phyloP scores from a whole-genome alignment of 345 rosid genomes.

The Rhizophora mangle region DNA sequence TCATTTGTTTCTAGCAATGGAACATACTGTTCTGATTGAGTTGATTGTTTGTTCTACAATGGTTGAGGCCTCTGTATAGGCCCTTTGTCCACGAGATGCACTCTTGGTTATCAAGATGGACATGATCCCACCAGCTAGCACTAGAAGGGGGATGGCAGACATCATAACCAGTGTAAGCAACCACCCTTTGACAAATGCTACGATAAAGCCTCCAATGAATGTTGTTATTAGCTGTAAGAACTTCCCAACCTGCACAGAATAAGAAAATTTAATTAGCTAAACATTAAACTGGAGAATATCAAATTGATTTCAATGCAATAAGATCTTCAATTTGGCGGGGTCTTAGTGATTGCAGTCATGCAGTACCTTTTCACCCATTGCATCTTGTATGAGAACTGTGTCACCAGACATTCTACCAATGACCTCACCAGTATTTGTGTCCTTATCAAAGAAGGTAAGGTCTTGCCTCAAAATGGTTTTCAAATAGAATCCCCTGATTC shows the following conservation, averaged over 20 bases:
- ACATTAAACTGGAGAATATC: too few species aligned
- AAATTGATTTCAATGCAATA: background rate
- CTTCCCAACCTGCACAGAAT: conserved; percentile 31
- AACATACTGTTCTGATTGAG: conserved; percentile 29
- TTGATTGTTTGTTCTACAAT: conserved; percentile 30
- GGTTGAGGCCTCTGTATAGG: conserved; percentile 28
- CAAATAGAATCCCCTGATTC: conserved; percentile 37
- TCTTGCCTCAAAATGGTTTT: conserved; percentile 42
- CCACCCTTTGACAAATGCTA: conserved; percentile 35
- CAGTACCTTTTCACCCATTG: conserved; percentile 49
- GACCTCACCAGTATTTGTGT: conserved; percentile 41
- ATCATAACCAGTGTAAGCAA: conserved; percentile 26
- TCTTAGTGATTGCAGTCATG: background rate
- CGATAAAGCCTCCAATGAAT: conserved; percentile 26
- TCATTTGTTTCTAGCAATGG: background rate
- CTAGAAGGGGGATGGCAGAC: conserved; percentile 29
- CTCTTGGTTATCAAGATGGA: conserved; percentile 22
- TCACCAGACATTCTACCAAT: conserved; percentile 44
- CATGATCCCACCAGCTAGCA: conserved; percentile 21
- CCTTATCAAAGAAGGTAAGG: conserved; percentile 37
- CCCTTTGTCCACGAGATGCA: conserved; percentile 27
- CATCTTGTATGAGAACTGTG: conserved; percentile 44
- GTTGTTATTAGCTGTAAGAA: conserved; percentile 27
- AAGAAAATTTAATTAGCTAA: too few species aligned
- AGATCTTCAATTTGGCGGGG: background rate